Conservation (phyloP, 371 early-diverging fungal species). For the Funneliformis caledonium region DNA sequence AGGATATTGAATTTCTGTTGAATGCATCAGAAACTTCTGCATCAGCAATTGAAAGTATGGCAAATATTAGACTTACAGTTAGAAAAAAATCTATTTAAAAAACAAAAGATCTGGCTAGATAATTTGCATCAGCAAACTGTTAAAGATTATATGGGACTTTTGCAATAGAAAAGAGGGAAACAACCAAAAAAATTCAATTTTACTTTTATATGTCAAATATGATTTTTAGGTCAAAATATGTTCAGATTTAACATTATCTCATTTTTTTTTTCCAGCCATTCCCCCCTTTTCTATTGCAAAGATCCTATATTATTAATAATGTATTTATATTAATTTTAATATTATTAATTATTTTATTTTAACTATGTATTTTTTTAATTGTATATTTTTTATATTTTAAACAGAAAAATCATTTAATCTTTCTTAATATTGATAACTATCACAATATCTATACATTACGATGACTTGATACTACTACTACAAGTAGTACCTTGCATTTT, state of each 20-base stretch:
- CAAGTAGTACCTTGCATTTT: not conserved
- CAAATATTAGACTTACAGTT: slow-evolving; percentile 6
- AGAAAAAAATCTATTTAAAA: not conserved
- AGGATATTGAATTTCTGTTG: slow-evolving; percentile 9
- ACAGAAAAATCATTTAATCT: not conserved
- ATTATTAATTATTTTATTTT: no score
- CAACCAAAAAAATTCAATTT: no score
- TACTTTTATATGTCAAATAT: no score
- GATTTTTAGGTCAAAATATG: no score
- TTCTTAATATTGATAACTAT: slow-evolving; percentile 13
- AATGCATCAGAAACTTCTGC: slow-evolving; percentile 17
- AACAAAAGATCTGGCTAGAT: not conserved
- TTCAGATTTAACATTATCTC: no score
- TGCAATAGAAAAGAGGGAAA: no score
- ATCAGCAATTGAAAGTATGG: slow-evolving; percentile 16
- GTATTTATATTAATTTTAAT: no score
- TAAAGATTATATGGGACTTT: no score
- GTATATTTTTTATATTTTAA: not conserved
- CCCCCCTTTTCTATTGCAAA: no score
- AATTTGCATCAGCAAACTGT: slow-evolving; percentile 10
- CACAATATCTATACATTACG: no score
- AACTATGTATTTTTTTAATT: not conserved
- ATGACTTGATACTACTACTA: not conserved
- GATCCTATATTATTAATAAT: no score
- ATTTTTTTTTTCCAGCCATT: no score